These are phyloP conservation scores for Cutaneotrichosporon cutaneum DNA, from an alignment of 1,284 basidiomycete species.

Conservation along the genomic window DNA sequence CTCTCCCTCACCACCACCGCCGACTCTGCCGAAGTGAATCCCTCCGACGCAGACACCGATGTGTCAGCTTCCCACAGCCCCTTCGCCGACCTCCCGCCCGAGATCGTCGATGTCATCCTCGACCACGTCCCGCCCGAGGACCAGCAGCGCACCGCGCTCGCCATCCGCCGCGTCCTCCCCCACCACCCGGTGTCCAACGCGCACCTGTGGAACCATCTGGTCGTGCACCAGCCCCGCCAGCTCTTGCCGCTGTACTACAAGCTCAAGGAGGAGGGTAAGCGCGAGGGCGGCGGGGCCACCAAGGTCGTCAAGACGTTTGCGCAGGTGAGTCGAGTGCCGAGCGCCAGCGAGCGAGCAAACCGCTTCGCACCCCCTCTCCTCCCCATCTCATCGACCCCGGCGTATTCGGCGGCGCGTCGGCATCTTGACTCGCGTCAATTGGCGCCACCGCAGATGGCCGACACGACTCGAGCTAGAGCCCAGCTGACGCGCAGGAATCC, in stretches of 20 bases:
- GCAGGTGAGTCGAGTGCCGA: slow-evolving; percentile 22
- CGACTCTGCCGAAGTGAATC: not conserved
- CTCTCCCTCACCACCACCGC: too few species aligned
- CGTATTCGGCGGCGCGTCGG: too few species aligned
- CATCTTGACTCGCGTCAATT: too few species aligned
- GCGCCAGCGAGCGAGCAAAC: not conserved
- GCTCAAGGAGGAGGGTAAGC: slow-evolving; percentile 30
- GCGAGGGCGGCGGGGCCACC: slow-evolving; percentile 17
- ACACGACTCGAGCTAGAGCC: not conserved
- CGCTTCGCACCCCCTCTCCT: not conserved
- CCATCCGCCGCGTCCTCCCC: slow-evolving; percentile 41
- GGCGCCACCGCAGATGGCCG: not conserved
- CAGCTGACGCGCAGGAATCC: slow-evolving; percentile 32
- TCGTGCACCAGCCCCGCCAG: slow-evolving; percentile 34
- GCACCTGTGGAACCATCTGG: slow-evolving; percentile 43
- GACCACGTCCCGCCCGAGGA: slow-evolving; percentile 39
- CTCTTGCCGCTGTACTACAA: slow-evolving; percentile 40
- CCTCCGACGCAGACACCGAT: not conserved
- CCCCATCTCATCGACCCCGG: too few species aligned
- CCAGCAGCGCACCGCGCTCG: slow-evolving; percentile 45
- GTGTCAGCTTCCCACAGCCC: not conserved
- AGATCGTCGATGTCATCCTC: slow-evolving; percentile 48
- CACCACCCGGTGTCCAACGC: slow-evolving; percentile 2
- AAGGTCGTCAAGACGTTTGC: slow-evolving; percentile 35
- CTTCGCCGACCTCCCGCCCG: slow-evolving; percentile 44